Percentiles rank a stretch among this genome's conserved stretches.
phyloP scores from a whole-genome alignment of 805 yeast genomes.

The Priceomyces carsonii region DNA sequence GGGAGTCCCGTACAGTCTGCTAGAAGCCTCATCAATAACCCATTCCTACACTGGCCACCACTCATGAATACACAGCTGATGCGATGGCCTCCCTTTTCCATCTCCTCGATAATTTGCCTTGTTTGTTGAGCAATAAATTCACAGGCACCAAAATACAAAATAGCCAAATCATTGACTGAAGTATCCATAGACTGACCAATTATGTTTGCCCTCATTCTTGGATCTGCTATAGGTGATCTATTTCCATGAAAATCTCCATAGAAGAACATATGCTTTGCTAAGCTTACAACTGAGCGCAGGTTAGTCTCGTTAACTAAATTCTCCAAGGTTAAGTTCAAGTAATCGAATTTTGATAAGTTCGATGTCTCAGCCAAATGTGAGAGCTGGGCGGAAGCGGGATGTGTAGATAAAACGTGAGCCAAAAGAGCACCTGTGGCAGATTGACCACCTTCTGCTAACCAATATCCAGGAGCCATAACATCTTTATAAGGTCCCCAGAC shows the following conservation, averaged over 20 bases:
- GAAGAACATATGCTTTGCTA: constrained; percentile 84
- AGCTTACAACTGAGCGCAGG: constrained; percentile 70
- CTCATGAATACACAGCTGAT: constrained; percentile 80
- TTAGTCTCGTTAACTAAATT: constrained; percentile 55
- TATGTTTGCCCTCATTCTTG: constrained; percentile 86
- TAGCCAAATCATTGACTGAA: constrained; percentile 80
- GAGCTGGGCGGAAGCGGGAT: constrained; percentile 82
- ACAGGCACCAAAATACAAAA: constrained; percentile 88
- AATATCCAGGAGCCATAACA: constrained; percentile 82
- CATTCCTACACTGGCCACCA: constrained; percentile 97
- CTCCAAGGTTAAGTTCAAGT: constrained; percentile 74
- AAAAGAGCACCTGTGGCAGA: constrained; percentile 94
- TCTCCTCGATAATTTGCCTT: constrained; percentile 86
- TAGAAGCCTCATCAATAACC: constrained; percentile 80
- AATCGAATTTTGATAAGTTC: constrained; percentile 76
- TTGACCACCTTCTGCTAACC: constrained; percentile 99
- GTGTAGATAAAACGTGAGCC: constrained; percentile 83
- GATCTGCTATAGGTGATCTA: constrained; percentile 96
- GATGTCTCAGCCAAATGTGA: constrained; percentile 66
- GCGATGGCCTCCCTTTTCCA: constrained; percentile 78
- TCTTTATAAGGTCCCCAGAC: constrained; percentile 99
- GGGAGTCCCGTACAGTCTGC: constrained; percentile 94
- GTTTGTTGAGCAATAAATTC: constrained; percentile 98
- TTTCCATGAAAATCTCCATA: constrained; percentile 98
- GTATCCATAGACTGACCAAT: constrained; percentile 92